phyloP scores from a whole-genome alignment of 2,329 filamentous ascomycete genomes.

The Zarea fungicola region DNA sequence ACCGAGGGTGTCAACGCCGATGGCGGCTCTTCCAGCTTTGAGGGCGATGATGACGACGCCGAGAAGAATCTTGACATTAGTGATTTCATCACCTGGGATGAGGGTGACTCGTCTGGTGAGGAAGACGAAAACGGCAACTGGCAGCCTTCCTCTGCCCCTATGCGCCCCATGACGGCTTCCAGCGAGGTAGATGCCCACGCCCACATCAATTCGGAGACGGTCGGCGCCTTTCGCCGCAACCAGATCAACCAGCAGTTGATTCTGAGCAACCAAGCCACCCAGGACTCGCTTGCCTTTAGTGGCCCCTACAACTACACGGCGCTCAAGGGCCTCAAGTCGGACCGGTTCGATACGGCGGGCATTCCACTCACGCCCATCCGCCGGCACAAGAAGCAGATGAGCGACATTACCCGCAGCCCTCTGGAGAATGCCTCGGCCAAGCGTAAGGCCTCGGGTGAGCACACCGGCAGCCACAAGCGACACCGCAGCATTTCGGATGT shows the following conservation, averaged over 20 bases:
- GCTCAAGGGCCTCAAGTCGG: constrained; percentile 58
- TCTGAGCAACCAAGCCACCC: constrained; percentile 54
- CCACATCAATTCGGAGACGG: constrained; percentile 59
- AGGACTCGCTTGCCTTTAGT: constrained; percentile 58
- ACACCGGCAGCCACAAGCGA: constrained; percentile 43
- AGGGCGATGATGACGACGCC: constrained; percentile 58
- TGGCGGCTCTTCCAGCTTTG: constrained; percentile 37
- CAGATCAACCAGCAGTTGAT: constrained; percentile 59
- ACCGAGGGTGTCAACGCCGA: constrained; percentile 53
- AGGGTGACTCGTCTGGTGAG: constrained; percentile 54
- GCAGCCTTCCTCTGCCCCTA: constrained; percentile 48
- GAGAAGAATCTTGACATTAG: constrained; percentile 61
- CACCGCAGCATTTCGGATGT: constrained; percentile 57
- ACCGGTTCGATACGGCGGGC: constrained; percentile 60
- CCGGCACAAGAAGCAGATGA: constrained; percentile 46
- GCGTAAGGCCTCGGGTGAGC: constrained; percentile 48
- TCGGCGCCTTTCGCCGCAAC: constrained; percentile 72
- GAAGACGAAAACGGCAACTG: constrained; percentile 47
- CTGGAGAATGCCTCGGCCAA: constrained; percentile 46
- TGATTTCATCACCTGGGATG: constrained; percentile 67
- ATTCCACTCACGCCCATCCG: constrained; percentile 64
- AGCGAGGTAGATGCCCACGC: constrained; percentile 48
- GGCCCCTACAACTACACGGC: constrained; percentile 56
- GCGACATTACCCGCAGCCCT: constrained; percentile 44
- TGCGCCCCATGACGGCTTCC: constrained; percentile 42